Evolutionary conservation across 352 stramenopile genomes (phyloP).

Genomic region (Pythium sp.): DNA sequence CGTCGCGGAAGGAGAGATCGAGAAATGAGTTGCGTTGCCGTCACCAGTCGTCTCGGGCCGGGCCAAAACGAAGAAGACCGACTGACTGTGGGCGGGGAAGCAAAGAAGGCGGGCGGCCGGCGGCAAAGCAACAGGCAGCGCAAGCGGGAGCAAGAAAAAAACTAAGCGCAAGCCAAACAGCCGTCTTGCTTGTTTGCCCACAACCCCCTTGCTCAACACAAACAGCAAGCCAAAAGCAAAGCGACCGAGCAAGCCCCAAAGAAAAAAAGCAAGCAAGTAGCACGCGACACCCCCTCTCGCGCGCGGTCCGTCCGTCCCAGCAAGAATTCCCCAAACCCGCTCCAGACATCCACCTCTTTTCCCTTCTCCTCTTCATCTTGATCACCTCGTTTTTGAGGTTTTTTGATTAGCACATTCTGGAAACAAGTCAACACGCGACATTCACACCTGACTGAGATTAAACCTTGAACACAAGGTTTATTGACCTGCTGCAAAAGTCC

Average conservation of each 20-base stretch:
- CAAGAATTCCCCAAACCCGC: conserved; percentile 6
- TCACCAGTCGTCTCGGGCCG: conserved; percentile 19
- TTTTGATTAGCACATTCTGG: conserved; percentile 2
- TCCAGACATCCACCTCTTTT: not conserved
- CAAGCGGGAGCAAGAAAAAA: conserved; percentile 22
- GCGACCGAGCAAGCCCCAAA: not conserved
- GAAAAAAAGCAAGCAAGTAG: not conserved
- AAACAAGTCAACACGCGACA: not conserved
- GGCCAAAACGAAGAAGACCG: not conserved
- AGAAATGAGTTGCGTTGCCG: conserved; percentile 18
- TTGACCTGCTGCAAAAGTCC: not conserved
- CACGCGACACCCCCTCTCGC: conserved; percentile 11
- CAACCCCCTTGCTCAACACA: not conserved
- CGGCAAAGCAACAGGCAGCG: conserved; percentile 5
- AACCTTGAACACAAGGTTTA: conserved; percentile 11
- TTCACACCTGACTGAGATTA: not conserved
- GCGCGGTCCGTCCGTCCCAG: conserved; percentile 7
- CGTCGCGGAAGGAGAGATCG: conserved; percentile 14
- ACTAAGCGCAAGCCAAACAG: conserved; percentile 13
- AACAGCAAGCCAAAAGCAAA: not conserved
- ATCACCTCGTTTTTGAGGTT: conserved; percentile 9
- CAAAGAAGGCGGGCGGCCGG: not conserved
- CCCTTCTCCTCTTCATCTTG: not conserved
- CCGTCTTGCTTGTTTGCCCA: conserved; percentile 1
- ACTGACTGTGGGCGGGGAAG: not conserved